Base-by-base conservation (phyloP, 1,139 yeast genomes). In the Candida frijolesensis region DNA sequence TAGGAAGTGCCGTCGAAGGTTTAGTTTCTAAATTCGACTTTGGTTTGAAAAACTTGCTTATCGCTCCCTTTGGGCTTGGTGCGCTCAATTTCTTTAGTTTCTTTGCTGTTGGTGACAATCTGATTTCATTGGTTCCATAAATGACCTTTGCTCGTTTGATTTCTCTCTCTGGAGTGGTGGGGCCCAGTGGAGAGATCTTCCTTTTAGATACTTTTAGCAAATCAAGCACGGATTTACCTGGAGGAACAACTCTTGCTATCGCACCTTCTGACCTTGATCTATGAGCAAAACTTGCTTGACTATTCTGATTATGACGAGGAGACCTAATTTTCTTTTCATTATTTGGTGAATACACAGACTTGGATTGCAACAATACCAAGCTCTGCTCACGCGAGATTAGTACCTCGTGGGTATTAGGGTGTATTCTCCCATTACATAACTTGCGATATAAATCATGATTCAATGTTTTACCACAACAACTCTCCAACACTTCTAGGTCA, bases 391-490 rank as follows among this genome's bases (percentile, higher is more conserved):
- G 65, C 1, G 83, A 70, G 0, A 72, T 61, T 32, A 84, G 72
- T 15, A 65, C 60, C 40, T 71, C 67, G 58, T 81, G 85, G 8
- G 85, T 76, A 34, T 79, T 74, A 0, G 97, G 97, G 61, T 86
- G 82, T 7, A 88, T 60, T 12, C 73, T 75, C 0, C 96, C 97
- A 14, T 60, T 60, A 18, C 96, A 89, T 19, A 90, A 76, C 39
- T 71, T 68, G 2, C 61, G 59, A 56, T 89, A 91, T 4, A 80
- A 54, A 0, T 74, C 76, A 37, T 72, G 67, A 27, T 70, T 70
- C 47, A 78, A 71, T 42, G 80, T 72, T 10, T 67, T 65, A 0
- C 97, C 97, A 55, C 95, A 87, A 55, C 88, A 85, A 8, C 71
- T 68, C 50, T 80, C 80, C 15, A 85, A 67, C 10, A 71, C 63